Conservation (phyloP, 495 filamentous ascomycete species). For the Penicillium salamii region DNA sequence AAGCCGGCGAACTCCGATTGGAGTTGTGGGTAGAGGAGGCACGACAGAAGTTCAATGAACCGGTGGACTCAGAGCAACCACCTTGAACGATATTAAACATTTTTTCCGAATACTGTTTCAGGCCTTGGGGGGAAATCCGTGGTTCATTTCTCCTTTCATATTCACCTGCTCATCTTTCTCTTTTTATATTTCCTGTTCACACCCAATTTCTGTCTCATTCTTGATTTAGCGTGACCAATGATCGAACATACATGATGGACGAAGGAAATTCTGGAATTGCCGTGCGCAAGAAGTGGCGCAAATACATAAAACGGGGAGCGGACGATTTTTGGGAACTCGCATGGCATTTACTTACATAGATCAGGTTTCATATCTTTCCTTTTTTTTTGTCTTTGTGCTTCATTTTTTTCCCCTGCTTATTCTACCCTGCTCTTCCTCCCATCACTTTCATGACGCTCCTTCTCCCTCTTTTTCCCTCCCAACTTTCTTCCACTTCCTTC, state of each 20-base stretch:
- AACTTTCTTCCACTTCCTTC: constrained; percentile 10
- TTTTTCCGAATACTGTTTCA: constrained; percentile 8
- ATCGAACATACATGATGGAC: constrained; percentile 50
- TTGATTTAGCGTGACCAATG: constrained; percentile 52
- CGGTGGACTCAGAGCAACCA: constrained; percentile 43
- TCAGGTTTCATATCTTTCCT: constrained; percentile 40
- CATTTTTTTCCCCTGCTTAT: constrained; percentile 8
- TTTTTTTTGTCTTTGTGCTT: constrained; percentile 12
- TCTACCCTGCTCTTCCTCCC: constrained; percentile 8
- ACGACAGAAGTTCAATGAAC: constrained; percentile 53
- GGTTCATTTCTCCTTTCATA: constrained; percentile 21
- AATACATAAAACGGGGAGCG: constrained; percentile 46
- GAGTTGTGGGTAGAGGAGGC: constrained; percentile 58
- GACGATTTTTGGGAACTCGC: constrained; percentile 44
- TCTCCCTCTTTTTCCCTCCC: constrained; percentile 12
- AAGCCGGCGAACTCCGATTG: constrained; percentile 52
- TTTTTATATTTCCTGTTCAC: constrained; percentile 16
- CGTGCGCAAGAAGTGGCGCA: constrained; percentile 43
- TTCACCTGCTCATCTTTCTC: constrained; percentile 2
- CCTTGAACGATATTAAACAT: constrained; percentile 28
- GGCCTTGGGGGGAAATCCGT: constrained; percentile 21
- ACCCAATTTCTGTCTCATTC: constrained; percentile 34
- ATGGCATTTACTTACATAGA: constrained; percentile 48
- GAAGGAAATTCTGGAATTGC: constrained; percentile 40
- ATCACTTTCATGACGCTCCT: constrained; percentile 18